Conservation (phyloP, 192 early-diverging fungal species). For the Umbelopsis isabellina region DNA sequence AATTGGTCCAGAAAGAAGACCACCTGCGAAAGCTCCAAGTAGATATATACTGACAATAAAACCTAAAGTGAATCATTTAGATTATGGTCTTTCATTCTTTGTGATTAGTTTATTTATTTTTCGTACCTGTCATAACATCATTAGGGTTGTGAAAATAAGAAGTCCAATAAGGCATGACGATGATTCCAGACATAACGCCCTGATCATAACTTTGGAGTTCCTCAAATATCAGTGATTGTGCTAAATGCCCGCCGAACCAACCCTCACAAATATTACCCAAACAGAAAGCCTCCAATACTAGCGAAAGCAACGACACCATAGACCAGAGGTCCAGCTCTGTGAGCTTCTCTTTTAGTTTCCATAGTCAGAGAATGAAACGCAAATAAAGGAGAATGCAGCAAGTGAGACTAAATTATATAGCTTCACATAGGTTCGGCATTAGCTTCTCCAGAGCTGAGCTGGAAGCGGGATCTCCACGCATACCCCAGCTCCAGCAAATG, state of each 20-base stretch:
- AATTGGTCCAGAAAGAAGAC: constrained; percentile 50
- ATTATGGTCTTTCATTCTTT: constrained; percentile 54
- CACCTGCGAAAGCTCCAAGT: constrained; percentile 61
- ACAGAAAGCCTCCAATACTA: constrained; percentile 56
- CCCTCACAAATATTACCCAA: constrained; percentile 38
- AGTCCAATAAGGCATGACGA: constrained; percentile 57
- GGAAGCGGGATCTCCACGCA: not conserved
- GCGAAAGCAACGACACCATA: constrained; percentile 33
- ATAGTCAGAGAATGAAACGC: not conserved
- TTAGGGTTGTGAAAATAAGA: constrained; percentile 46
- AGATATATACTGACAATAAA: constrained; percentile 55
- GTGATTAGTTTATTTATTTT: constrained; percentile 21
- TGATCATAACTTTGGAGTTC: constrained; percentile 50
- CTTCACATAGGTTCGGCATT: not conserved
- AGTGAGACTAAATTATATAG: not conserved
- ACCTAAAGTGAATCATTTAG: constrained; percentile 63
- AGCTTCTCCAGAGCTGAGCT: not conserved
- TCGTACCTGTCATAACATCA: constrained; percentile 43
- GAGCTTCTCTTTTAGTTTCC: constrained; percentile 4
- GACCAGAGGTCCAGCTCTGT: constrained; percentile 1
- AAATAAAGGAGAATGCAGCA: not conserved
- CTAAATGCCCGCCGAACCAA: not conserved
- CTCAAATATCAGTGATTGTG: not conserved
- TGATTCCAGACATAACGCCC: constrained; percentile 62
- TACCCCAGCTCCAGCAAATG: not conserved